Percentiles rank a stretch among this genome's conserved stretches.
Evolutionary conservation across 1,284 basidiomycete species (phyloP).

Genomic region (Coriolopsis trogii): DNA sequence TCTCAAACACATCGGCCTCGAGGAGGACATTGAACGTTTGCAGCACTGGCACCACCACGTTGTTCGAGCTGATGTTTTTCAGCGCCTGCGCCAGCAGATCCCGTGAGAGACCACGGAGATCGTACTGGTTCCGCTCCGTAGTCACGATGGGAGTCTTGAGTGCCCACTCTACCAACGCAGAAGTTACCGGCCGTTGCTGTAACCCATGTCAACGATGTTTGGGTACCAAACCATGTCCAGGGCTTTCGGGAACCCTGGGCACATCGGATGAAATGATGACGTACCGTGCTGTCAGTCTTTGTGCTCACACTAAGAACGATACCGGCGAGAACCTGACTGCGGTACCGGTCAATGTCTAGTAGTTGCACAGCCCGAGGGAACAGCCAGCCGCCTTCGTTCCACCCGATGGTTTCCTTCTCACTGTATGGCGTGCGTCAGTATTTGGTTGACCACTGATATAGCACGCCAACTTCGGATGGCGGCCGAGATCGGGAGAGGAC

Average conservation of each 20-base stretch:
- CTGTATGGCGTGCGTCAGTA: constrained; percentile 18
- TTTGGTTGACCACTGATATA: background rate
- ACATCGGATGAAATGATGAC: constrained; percentile 28
- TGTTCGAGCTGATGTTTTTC: constrained; percentile 62
- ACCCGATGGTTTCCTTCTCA: constrained; percentile 45
- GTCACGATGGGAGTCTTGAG: constrained; percentile 49
- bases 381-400: constrained; percentile 72
- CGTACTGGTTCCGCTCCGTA: constrained; percentile 39
- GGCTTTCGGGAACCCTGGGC: background rate
- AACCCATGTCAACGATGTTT: constrained; percentile 18
- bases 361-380: constrained; percentile 74
- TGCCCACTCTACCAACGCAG: constrained; percentile 62
- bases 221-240: too few relatives aligned
- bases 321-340: constrained; percentile 68
- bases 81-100: constrained; percentile 60
- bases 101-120: constrained; percentile 49
- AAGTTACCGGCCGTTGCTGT: constrained; percentile 71
- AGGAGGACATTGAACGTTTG: constrained; percentile 76
- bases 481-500: background rate
- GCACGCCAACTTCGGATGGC: background rate
- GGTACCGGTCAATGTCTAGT: constrained; percentile 65
- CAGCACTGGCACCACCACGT: constrained; percentile 75
- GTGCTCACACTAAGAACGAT: constrained; percentile 79
- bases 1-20: constrained; percentile 60
- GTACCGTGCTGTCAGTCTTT: constrained; percentile 80